Base-by-base conservation (phyloP, 306 rosid genomes). In the Corylus heterophylla region DNA sequence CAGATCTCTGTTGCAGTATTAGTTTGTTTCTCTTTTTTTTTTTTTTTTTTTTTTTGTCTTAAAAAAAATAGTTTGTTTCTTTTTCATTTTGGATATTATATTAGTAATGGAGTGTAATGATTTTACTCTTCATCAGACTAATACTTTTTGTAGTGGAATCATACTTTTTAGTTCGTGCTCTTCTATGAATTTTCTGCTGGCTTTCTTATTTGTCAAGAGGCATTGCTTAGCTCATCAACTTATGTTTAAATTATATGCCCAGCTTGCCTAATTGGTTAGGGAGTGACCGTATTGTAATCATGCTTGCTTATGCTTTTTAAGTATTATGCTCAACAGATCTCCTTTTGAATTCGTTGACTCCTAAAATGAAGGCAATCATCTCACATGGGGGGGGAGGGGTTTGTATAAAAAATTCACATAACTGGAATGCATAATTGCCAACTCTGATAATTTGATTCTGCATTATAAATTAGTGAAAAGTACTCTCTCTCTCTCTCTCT, bases 1-100 rank as follows among this genome's bases (percentile, higher is more conserved):
- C 80, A 83, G 85, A 83, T 89, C 67, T 44, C 75, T 85, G 70
- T 87, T 79, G 74, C 75, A 66, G 76, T 81, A 76, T 71, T 86
- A 71, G 80, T 76, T 59, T 85, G 81, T 71, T 42, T 18, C 74
- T 81, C 48, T 31, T 31, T 31, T 31, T 42, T 39, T 39, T 39
- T 0, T 35, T 2, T 2, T 35, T 35, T 35, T 35, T 35, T 35
- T 39, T 39, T 5, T 39, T 39, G 4, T 39, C 7, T 42, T 6
- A 42, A 39, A 39, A 39, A 39, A 39, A 39, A 42, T 42, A 69
- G 45, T 80, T 48, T 74, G 79, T 39, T 54, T 37, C 69, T 49
- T 80, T 35, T 74, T 77, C 84, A 51, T 75, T 85, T 78, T 84
- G 80, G 86, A 80, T 83, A 73, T 55, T 50, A 82, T 82, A 79